Percentiles rank a stretch among this genome's conserved stretches.
Evolutionary conservation across 73 alveolate genomes (phyloP).

Genomic region (Diophrys sp.): DNA sequence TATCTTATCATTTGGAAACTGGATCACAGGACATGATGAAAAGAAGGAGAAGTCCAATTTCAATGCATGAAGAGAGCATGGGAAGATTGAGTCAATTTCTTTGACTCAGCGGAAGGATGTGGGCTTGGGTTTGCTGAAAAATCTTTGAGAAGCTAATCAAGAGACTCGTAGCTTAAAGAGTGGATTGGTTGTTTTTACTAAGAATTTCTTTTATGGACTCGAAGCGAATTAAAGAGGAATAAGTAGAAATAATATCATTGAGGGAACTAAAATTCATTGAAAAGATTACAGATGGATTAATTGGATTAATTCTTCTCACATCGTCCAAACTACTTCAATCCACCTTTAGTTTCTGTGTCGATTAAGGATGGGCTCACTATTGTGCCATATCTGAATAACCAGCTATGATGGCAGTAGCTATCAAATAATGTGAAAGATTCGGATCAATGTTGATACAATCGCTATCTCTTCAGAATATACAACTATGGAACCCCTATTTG

Average conservation of each 20-base stretch:
- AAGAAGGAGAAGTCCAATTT: slow-evolving; percentile 17
- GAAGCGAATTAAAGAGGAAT: slow-evolving; percentile 34
- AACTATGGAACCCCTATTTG: too few species aligned
- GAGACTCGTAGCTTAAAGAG: too few species aligned
- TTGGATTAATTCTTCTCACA: slow-evolving; percentile 94
- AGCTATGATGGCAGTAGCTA: slow-evolving; percentile 78
- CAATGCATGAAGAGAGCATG: slow-evolving; percentile 58
- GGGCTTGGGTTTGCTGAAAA: slow-evolving; percentile 88
- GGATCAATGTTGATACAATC: slow-evolving; percentile 87
- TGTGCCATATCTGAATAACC: slow-evolving; percentile 97
- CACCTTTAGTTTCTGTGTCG: slow-evolving; percentile 81
- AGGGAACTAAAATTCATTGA: slow-evolving; percentile 77
- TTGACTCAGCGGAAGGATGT: slow-evolving; percentile 94
- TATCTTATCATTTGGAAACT: slow-evolving; percentile 71
- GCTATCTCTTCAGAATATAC: slow-evolving; percentile 58
- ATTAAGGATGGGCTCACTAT: slow-evolving; percentile 85
- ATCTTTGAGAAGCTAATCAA: slow-evolving; percentile 67
- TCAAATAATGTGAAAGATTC: slow-evolving; percentile 70
- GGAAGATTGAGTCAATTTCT: slow-evolving; percentile 89
- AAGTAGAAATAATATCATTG: slow-evolving; percentile 88
- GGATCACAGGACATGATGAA: slow-evolving; percentile 43
- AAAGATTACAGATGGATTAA: slow-evolving; percentile 79
- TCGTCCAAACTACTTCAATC: slow-evolving; percentile 81
- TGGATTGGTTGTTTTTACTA: slow-evolving; percentile 47
- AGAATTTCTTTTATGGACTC: slow-evolving; percentile 19